Base-by-base conservation (phyloP, 1,284 basidiomycete species). In the Lentinula novae-zelandiae region DNA sequence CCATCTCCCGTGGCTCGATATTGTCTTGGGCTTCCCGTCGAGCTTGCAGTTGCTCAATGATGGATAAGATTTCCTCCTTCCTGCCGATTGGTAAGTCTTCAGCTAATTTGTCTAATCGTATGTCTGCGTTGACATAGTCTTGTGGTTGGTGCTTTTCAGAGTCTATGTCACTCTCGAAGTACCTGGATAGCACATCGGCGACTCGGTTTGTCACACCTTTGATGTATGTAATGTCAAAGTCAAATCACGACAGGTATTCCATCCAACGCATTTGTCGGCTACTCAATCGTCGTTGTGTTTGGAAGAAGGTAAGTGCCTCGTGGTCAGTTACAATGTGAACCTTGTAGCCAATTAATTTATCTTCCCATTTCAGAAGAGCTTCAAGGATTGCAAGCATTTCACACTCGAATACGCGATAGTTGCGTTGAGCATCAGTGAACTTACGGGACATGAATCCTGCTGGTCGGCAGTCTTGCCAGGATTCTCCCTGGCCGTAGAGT, bases 371-470 rank as follows among this genome's bases (percentile, higher is more conserved):
- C 13, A 66, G 53, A 0, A 74, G 62, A 0, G 66, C 69, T 63
- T 72, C 67, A 0, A 80, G 59, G 0, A 78, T 72, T 0, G 72
- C 76, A 2, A 80, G 61, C 0, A 72, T 71, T 53, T 80, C 77
- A 15, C 15, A 54, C 53, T 80, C 73, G 57, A 71, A 73, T 1
- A 74, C 70, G 0, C 62, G 64, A 50, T 80, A 79, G 33, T 75
- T 68, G 4, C 69, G 68, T 61, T 80, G 77, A 1, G 75, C 74
- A 15, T 58, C 33, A 0, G 73, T 75, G 53, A 79, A 74, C 44
- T 80, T 79, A 17, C 17, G 17, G 17, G 17, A 17, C 17, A 17
- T 17, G 17, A 17, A 17, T 17, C 17, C 17, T 6, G 75, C 75
- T 0, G 76, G 73, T 13, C 68, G n/a, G 55, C 73, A 72, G 0